Evolutionary conservation across 129 eudicot species (phyloP).

Genomic region (Lonicera japonica): DNA sequence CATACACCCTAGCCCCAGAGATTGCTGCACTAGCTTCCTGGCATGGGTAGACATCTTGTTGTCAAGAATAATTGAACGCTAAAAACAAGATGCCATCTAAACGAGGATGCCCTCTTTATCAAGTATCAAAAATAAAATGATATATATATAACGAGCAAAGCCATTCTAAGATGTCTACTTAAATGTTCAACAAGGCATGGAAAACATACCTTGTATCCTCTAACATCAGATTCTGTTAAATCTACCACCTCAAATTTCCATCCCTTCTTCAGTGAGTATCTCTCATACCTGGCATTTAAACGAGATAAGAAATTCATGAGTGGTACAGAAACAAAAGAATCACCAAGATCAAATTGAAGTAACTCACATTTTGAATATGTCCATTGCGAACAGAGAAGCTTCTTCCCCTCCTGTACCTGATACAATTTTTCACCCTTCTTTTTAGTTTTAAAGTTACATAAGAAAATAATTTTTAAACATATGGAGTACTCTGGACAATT

Average conservation of each 20-base stretch:
- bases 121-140: neutral
- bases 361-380: constrained; percentile 79
- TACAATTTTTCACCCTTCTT: constrained; percentile 5
- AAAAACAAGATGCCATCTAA: too few species aligned
- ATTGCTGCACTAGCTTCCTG: constrained; percentile 98
- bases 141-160: neutral
- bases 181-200: neutral
- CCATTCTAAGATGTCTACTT: neutral
- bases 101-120: too few species aligned
- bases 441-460: too few species aligned
- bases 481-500: too few species aligned
- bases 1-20: constrained; percentile 85
- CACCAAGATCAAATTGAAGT: neutral
- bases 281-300: constrained; percentile 65
- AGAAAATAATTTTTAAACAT: too few species aligned
- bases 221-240: constrained; percentile 74
- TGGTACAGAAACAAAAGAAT: neutral
- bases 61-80: too few species aligned
- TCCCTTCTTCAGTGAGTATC: constrained; percentile 70
- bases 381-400: constrained; percentile 96
- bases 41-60: constrained; percentile 5
- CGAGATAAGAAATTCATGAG: constrained; percentile 6
- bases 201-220: constrained; percentile 66
- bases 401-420: constrained; percentile 97
- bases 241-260: constrained; percentile 93